A percentile compares a stretch with the other conserved stretches of the same genome.
Evolutionary conservation across 306 rosid species (phyloP).

Genomic region (Rosa persica): DNA sequence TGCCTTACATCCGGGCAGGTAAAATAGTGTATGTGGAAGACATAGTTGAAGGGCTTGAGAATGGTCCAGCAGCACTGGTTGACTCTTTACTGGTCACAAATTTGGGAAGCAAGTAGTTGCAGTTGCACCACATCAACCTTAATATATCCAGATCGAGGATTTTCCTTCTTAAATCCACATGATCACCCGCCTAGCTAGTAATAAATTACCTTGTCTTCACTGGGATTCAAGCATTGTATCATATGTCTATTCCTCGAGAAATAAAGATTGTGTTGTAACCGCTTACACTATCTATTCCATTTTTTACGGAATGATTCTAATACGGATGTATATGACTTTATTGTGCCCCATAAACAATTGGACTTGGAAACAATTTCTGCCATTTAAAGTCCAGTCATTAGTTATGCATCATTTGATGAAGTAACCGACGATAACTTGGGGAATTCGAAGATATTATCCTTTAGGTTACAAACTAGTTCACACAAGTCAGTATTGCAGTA

Average conservation of each 20-base stretch:
- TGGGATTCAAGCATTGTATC: too few species aligned
- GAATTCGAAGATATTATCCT: neutral
- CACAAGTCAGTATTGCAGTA: too few species aligned
- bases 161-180: neutral
- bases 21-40: slow-evolving; percentile 39
- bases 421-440: neutral
- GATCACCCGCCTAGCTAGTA: neutral
- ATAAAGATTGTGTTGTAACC: neutral
- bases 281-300: neutral
- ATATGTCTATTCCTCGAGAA: neutral
- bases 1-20: slow-evolving; percentile 53
- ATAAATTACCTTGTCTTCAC: neutral
- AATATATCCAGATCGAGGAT: neutral
- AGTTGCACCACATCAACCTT: neutral
- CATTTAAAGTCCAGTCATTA: neutral
- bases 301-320: too few species aligned
- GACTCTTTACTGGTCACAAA: slow-evolving; percentile 34
- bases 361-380: neutral
- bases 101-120: slow-evolving; percentile 35
- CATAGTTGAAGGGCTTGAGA: slow-evolving; percentile 34
- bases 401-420: neutral
- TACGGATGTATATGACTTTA: too few species aligned
- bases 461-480: too few species aligned
- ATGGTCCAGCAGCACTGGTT: slow-evolving; percentile 29
- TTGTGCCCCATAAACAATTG: neutral